These are phyloP conservation scores for Cantharellus anzutake DNA, from an alignment of 768 basidiomycete genomes.

Conservation along the genomic window DNA sequence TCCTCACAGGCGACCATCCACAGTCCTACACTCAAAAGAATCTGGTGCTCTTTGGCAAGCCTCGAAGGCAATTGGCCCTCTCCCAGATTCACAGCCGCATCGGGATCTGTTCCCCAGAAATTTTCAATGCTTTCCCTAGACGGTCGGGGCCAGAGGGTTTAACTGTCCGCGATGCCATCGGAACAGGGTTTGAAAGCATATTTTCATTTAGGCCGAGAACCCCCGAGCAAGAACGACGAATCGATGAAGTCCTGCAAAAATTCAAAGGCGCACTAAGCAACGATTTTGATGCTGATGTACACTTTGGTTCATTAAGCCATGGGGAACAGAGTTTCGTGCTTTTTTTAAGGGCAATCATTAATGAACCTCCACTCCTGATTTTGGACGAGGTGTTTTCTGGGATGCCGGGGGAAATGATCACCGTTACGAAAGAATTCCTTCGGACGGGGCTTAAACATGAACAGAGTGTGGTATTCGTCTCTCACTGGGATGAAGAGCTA, in stretches of 20 bases:
- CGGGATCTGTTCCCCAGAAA: conserved; percentile 74
- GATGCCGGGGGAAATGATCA: conserved; percentile 69
- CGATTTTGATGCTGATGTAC: conserved; percentile 16
- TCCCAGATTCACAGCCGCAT: conserved; percentile 36
- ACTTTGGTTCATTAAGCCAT: conserved; percentile 45
- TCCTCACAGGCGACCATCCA: conserved; percentile 88
- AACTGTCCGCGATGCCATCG: conserved; percentile 61
- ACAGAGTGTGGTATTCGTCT: conserved; percentile 73
- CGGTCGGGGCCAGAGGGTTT: conserved; percentile 29
- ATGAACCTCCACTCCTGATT: conserved; percentile 50
- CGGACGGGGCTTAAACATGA: conserved; percentile 24
- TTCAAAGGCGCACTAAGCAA: conserved; percentile 11
- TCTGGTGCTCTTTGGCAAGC: conserved; percentile 39
- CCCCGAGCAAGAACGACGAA: conserved; percentile 23
- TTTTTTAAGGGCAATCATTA: conserved; percentile 71
- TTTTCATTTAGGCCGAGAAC: conserved; percentile 36
- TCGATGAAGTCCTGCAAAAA: conserved; percentile 35
- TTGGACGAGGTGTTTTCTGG: conserved; percentile 90
- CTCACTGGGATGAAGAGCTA: conserved; percentile 83
- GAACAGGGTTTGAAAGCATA: conserved; percentile 76
- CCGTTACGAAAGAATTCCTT: conserved; percentile 42
- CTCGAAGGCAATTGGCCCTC: conserved; percentile 49
- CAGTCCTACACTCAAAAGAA: conserved; percentile 68
- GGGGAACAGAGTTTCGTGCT: conserved; percentile 69
- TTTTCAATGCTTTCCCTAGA: conserved; percentile 79